phyloP scores from a whole-genome alignment of 2,329 filamentous ascomycete species.

The Penicillium concentricum region DNA sequence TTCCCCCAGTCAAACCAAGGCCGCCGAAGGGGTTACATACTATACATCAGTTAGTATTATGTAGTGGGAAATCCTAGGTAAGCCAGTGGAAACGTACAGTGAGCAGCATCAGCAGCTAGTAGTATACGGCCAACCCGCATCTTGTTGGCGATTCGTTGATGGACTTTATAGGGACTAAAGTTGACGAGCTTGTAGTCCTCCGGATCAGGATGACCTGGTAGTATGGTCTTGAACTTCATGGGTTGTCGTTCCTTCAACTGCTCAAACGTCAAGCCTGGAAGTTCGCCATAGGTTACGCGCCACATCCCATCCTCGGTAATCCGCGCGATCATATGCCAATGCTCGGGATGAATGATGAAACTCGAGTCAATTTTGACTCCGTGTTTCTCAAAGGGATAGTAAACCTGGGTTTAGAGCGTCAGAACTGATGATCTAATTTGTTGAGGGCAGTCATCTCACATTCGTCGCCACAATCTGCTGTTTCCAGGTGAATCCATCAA shows the following conservation, averaged over 20 bases:
- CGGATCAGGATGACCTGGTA: background rate
- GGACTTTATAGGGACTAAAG: background rate
- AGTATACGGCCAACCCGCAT: background rate
- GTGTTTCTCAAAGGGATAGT: background rate
- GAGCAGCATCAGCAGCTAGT: background rate
- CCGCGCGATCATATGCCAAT: background rate
- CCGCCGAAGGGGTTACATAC: background rate
- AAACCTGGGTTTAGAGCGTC: background rate
- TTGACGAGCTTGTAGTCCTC: background rate
- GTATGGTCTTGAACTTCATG: background rate
- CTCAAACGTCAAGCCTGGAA: background rate
- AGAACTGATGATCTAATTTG: background rate
- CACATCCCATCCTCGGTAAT: background rate
- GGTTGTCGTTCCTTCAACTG: background rate
- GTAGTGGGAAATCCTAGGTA: too few relatives aligned
- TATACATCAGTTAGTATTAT: too few relatives aligned
- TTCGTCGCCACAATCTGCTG: background rate
- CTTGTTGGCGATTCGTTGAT: background rate
- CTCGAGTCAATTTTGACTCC: background rate
- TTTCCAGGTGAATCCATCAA: background rate
- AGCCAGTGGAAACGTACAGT: background rate
- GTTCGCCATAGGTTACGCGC: constrained; percentile 1
- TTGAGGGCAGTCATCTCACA: background rate
- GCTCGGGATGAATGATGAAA: background rate
- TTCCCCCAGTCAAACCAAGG: background rate